Evolutionary conservation across 225 moss, liverwort and hornwort species (phyloP).

Genomic region (Straminergon stramineum): DNA sequence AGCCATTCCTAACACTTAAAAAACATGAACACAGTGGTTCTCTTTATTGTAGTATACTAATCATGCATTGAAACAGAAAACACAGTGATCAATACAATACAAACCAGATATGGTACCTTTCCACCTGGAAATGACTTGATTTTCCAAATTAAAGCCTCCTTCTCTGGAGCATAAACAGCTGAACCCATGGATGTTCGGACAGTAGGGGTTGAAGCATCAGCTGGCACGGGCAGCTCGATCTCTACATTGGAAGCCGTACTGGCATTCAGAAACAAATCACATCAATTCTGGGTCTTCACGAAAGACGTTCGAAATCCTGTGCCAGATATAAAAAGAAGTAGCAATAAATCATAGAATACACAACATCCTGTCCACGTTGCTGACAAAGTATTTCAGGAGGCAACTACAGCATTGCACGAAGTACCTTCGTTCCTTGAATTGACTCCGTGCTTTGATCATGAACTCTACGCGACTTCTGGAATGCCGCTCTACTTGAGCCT

Average conservation of each 20-base stretch:
- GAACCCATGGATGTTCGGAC: constrained; percentile 87
- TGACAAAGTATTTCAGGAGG: not conserved
- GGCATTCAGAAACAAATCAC: not conserved
- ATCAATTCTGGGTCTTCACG: not conserved
- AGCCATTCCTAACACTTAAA: not conserved
- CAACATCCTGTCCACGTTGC: not conserved
- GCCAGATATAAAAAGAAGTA: not conserved
- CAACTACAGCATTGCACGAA: not conserved
- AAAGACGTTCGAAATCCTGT: not conserved
- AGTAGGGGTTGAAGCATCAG: constrained; percentile 92
- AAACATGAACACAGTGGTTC: not conserved
- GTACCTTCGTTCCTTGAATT: constrained; percentile 95
- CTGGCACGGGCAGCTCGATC: constrained; percentile 87
- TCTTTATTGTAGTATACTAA: not conserved
- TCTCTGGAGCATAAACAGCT: constrained; percentile 91
- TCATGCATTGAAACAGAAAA: not conserved
- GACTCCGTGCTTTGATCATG: constrained; percentile 93
- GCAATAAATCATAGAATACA: not conserved
- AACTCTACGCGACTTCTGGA: constrained; percentile 97
- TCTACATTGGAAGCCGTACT: constrained; percentile 97
- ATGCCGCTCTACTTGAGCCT: constrained; percentile 96
- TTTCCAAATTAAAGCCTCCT: constrained; percentile 90
- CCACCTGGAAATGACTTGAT: constrained; percentile 96
- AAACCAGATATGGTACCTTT: constrained; percentile 39
- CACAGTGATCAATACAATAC: not conserved